Percentiles rank a stretch among this genome's conserved stretches.
Conservation (phyloP, 192 early-diverging fungal species). For the Entrophospora sp. region DNA sequence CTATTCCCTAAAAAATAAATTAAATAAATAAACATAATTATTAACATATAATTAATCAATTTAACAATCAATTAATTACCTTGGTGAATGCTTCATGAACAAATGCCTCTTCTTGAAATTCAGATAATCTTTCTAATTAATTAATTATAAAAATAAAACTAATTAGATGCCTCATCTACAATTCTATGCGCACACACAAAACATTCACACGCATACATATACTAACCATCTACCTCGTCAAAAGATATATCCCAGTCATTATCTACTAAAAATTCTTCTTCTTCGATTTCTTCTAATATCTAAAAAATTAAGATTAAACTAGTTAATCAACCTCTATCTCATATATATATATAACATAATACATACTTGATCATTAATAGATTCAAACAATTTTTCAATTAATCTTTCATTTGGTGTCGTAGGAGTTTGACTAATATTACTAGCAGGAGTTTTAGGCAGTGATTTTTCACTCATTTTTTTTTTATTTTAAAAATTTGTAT, state of each 20-base stretch:
- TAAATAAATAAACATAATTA: not conserved
- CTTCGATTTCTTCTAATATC: not conserved
- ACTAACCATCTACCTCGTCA: slow-evolving; percentile 49
- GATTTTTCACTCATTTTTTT: too few species aligned
- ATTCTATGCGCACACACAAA: not conserved
- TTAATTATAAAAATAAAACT: not conserved
- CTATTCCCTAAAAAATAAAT: slow-evolving; percentile 51
- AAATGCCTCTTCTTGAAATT: slow-evolving; percentile 77
- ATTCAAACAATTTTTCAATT: slow-evolving; percentile 11
- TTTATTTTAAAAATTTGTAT: too few species aligned
- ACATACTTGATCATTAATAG: not conserved
- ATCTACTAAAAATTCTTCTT: not conserved
- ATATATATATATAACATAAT: not conserved
- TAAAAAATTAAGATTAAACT: not conserved
- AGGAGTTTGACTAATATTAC: too few species aligned
- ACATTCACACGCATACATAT: not conserved
- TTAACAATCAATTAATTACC: slow-evolving; percentile 23
- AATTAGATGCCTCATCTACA: not conserved
- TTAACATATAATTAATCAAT: not conserved
- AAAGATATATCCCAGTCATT: slow-evolving; percentile 39
- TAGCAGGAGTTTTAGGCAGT: too few species aligned
- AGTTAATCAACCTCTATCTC: not conserved
- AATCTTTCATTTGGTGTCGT: not conserved
- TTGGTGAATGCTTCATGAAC: slow-evolving; percentile 72
- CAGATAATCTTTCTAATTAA: slow-evolving; percentile 49